Evolutionary conservation across 257 asterid genomes (phyloP).

Genomic region (Solanum infundibuliforme): DNA sequence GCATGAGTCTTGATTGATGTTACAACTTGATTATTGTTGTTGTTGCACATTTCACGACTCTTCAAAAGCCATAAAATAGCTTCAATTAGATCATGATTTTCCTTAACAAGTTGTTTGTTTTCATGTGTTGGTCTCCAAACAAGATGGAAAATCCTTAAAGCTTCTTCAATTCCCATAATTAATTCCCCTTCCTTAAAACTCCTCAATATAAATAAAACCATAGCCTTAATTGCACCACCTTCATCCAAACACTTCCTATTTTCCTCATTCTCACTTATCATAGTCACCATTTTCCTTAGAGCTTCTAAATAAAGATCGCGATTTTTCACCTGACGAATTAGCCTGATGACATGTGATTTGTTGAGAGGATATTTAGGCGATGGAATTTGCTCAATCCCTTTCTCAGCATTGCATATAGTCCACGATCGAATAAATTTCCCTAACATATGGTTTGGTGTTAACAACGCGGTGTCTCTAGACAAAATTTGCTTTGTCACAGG

Average conservation of each 20-base stretch:
- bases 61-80: conserved; percentile 40
- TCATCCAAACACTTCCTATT: conserved; percentile 51
- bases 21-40: not conserved
- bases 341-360: conserved; percentile 31
- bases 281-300: conserved; percentile 35
- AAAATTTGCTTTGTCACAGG: conserved; percentile 69
- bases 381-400: conserved; percentile 66
- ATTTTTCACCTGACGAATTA: conserved; percentile 32
- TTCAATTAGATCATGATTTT: conserved; percentile 24
- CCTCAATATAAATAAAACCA: conserved; percentile 29
- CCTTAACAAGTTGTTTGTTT: conserved; percentile 28
- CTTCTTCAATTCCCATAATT: conserved; percentile 31
- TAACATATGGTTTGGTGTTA: conserved; percentile 91
- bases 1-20: conserved; percentile 27
- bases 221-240: conserved; percentile 38
- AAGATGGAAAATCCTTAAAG: conserved; percentile 33
- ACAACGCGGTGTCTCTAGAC: conserved; percentile 24
- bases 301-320: conserved; percentile 1
- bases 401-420: conserved; percentile 52
- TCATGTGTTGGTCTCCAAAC: conserved; percentile 43
- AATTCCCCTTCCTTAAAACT: conserved; percentile 18
- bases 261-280: conserved; percentile 34
- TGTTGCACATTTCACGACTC: not conserved
- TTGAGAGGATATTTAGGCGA: conserved; percentile 54
- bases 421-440: conserved; percentile 71